Percentiles rank a stretch among this genome's conserved stretches.
Evolutionary conservation across 2,329 filamentous ascomycete genomes (phyloP).

Genomic region (Alternaria sp.): DNA sequence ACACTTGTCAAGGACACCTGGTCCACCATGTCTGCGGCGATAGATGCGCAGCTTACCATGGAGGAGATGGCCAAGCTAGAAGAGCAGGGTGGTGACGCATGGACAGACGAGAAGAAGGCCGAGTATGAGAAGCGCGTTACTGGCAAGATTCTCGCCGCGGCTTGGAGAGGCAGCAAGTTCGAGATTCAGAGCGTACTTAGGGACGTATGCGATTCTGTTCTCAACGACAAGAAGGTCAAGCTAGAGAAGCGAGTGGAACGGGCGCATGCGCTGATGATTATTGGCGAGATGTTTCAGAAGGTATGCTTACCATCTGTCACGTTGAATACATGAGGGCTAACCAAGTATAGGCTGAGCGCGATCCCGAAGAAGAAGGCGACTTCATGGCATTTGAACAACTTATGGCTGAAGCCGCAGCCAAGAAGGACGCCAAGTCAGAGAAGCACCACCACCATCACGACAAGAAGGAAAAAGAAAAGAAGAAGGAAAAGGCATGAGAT

Average conservation of each 20-base stretch:
- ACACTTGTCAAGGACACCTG: slow-evolving; percentile 97
- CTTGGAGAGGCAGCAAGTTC: slow-evolving; percentile 95
- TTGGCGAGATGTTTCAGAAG: slow-evolving; percentile 88
- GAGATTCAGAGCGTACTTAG: slow-evolving; percentile 96
- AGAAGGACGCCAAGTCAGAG: slow-evolving; percentile 85
- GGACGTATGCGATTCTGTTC: slow-evolving; percentile 89
- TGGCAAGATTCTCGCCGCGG: slow-evolving; percentile 95
- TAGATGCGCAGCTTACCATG: slow-evolving; percentile 97
- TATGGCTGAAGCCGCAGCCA: slow-evolving; percentile 93
- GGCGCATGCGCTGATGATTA: slow-evolving; percentile 85
- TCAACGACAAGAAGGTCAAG: slow-evolving; percentile 80
- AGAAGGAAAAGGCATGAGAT: slow-evolving; percentile 37
- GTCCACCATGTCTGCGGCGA: slow-evolving; percentile 95
- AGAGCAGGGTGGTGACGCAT: slow-evolving; percentile 92
- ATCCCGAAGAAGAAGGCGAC: slow-evolving; percentile 95
- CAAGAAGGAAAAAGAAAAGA: slow-evolving; percentile 44
- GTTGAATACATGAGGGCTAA: background rate
- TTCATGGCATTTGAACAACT: slow-evolving; percentile 99
- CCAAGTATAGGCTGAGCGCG: slow-evolving; percentile 74
- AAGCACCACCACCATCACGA: slow-evolving; percentile 69
- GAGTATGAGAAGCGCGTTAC: slow-evolving; percentile 97
- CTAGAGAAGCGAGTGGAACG: slow-evolving; percentile 87
- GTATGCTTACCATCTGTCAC: slow-evolving; percentile 59
- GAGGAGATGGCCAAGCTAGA: slow-evolving; percentile 98
- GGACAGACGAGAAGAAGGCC: slow-evolving; percentile 96